Evolutionary conservation across 2,329 filamentous ascomycete species (phyloP), one percentile per base, ranked within the genome.

Genomic region (Albifimbria verrucaria): DNA sequence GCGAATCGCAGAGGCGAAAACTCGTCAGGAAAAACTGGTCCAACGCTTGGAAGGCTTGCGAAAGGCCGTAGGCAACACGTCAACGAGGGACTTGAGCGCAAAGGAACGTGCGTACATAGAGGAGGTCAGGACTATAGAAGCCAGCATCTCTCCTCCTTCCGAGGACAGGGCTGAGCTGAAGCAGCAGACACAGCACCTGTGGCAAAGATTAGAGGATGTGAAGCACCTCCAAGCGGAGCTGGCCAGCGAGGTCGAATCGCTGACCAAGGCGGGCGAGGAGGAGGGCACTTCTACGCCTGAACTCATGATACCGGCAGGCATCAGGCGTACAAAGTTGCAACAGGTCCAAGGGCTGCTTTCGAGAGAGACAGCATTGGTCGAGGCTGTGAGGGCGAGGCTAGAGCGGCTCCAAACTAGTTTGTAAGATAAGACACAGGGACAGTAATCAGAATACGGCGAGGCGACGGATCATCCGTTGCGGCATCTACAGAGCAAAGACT

Each of bases 301-400:
- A 54, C 59, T 82, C 49, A 73, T 76, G 57, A 82, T 88, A 51
- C 81, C 85, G 12, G 71, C 77, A 20, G 82, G 85, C 51, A 77
- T 88, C 54, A 77, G 85, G 54, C 81, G 77, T 68, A 79, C 76
- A 49, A 88, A 88, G 70, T 69, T 89, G 58, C 76, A 76, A 52
- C 80, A 88, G 65, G 83, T 90, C 21, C 83, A 83, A 69, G 71
- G 72, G 24, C 68, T 89, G 55, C 70, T 90, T 58, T 83, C 87
- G 53, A 74, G 87, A 24, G 86, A 90, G 70, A 81, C 81, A 46
- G 85, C 85, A 5, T 68, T 90, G 61, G 82, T 90, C 7, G 86
- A 89, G 59, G 86, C 83, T 21, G 80, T 88, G 21, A 84, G 79
- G 59, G 76, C 76, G 52, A 77, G 86, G 52, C 69, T 90, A 57